These are phyloP conservation scores for Goniomonas avonlea DNA, from an alignment of 78 protist genomes.

Conservation along the genomic window DNA sequence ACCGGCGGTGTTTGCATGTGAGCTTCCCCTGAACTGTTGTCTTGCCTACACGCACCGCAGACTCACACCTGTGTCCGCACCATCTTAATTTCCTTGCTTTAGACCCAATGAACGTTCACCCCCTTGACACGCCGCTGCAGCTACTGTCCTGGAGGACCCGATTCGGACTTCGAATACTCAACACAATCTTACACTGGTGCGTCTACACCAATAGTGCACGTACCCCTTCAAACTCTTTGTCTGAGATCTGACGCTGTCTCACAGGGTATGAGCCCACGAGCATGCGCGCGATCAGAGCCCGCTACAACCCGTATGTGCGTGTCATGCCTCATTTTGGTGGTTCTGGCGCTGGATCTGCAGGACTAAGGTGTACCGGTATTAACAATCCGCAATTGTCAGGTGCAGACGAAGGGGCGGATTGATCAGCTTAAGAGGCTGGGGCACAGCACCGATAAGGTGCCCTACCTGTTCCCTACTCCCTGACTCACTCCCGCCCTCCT, in stretches of 20 bases:
- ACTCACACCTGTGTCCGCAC: too few relatives aligned
- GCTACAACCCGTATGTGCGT: constrained; percentile 87
- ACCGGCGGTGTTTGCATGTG: constrained; percentile 78
- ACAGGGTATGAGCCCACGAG: constrained; percentile 92
- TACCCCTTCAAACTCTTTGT: too few relatives aligned
- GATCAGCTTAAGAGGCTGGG: constrained; percentile 85
- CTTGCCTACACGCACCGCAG: neutral
- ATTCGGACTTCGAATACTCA: constrained; percentile 92
- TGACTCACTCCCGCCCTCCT: neutral
- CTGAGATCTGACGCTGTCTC: too few relatives aligned
- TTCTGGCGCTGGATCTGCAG: too few relatives aligned
- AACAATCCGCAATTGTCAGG: too few relatives aligned
- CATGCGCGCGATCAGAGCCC: constrained; percentile 93
- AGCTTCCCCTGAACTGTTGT: neutral
- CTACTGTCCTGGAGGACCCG: constrained; percentile 94
- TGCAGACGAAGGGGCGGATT: constrained; percentile 72
- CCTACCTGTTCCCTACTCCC: neutral
- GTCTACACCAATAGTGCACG: too few relatives aligned
- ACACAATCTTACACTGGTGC: constrained; percentile 49
- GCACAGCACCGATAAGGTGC: constrained; percentile 73
- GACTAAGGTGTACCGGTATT: too few relatives aligned
- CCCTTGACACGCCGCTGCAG: too few relatives aligned
- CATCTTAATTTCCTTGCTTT: too few relatives aligned
- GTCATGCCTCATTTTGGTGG: too few relatives aligned
- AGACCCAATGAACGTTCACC: too few relatives aligned